Base-by-base conservation (phyloP, 2,329 filamentous ascomycete genomes). In the Dendryphion nanum region DNA sequence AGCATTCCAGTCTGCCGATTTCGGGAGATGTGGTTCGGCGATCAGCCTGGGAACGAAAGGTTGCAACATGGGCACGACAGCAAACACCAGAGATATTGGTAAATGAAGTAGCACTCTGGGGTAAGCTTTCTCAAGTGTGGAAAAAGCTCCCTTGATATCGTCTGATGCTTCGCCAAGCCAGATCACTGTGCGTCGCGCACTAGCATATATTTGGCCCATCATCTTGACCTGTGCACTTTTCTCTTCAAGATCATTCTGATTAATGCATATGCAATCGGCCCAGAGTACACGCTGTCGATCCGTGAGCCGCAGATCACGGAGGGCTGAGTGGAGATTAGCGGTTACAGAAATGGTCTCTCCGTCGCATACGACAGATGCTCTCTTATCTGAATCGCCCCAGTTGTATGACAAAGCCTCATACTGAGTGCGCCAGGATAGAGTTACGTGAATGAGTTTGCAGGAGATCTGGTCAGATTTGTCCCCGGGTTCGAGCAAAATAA, bases 181-280 rank as follows among this genome's bases (percentile, higher is more conserved):
- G 15, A 30, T 30, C 12, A n/a, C 12, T 2, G 29, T 30, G 13
- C 29, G 30, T 15, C 28, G 28, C n/a, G 48, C 48, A 15, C 20
- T 28, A 16, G 18, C 15, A 31, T 60, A 61, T 12, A 62, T 62
- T 13, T 47, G 37, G 18, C 51, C 37, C 58, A 60, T 62, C 23
- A 58, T 32, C 6, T 40, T 23, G 10, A 62, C 55, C 34, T 60
- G 56, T 2, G 15, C 40, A 8, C 40, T 42, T 21, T 53, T 50
- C 35, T 62, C 57, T 18, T 42, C 29, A 10, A 38, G 34, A 18
- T 56, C 46, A 18, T 37, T 33, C 37, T 61, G 57, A 30, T 62
- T 48, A 36, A 62, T 62, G 33, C 59, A 62, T 3, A 62, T 30
- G 18, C 55, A 50, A 34, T 60, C 58, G 20, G 55, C 45, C 57